phyloP scores from a whole-genome alignment of 108 stramenopile species.

The Cafeteria roenbergensis region DNA sequence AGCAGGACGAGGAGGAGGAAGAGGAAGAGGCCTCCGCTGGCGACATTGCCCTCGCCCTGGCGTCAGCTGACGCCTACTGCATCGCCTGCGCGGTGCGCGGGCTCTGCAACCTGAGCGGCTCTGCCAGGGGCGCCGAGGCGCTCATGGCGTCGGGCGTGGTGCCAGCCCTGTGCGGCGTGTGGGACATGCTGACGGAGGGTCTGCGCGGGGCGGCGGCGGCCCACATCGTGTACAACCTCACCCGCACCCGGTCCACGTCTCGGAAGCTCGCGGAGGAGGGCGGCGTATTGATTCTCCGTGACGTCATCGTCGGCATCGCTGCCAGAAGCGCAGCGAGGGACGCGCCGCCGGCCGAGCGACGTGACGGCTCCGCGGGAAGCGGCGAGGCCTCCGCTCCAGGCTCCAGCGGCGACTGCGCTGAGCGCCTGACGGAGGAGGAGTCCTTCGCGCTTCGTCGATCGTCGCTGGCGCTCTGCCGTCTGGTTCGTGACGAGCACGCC shows the following conservation, averaged over 20 bases:
- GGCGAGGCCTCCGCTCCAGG: no score
- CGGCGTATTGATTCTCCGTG: neutral
- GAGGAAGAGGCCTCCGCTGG: neutral
- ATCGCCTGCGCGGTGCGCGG: neutral
- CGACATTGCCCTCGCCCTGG: neutral
- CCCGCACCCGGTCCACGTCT: neutral
- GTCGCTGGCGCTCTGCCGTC: no score
- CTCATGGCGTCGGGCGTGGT: neutral
- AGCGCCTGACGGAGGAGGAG: no score
- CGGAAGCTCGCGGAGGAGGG: neutral
- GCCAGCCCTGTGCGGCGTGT: neutral
- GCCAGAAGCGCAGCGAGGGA: no score
- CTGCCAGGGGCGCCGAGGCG: neutral
- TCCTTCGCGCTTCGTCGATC: no score
- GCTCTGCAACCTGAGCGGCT: slow-evolving; percentile 3
- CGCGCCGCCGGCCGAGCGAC: no score
- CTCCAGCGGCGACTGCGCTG: no score
- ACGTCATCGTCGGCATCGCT: no score
- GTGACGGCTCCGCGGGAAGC: no score
- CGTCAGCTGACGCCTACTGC: neutral
- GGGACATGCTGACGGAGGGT: neutral
- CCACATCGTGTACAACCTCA: neutral
- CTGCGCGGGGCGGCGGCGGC: neutral
- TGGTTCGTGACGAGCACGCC: no score
- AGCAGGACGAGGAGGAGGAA: neutral